Evolutionary conservation across 1,284 basidiomycete genomes (phyloP).

Genomic region (Tylopilus sp.): DNA sequence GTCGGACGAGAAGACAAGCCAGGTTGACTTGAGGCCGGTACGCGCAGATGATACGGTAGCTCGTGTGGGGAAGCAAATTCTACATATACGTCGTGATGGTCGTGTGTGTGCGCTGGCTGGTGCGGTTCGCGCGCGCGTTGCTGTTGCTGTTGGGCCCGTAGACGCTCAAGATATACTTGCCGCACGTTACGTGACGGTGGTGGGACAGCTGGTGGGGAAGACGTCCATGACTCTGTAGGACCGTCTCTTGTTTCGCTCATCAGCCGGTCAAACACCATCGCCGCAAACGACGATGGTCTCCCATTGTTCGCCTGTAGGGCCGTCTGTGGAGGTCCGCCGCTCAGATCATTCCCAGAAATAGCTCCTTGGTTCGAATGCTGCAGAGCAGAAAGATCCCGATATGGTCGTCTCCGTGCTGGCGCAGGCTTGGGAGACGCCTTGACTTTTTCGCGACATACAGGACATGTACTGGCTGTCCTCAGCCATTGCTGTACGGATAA

Average conservation of each 20-base stretch:
- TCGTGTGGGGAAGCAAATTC: slow-evolving; percentile 11
- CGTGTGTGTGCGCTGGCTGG: not conserved
- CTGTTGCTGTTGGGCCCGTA: slow-evolving; percentile 16
- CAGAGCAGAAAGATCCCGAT: slow-evolving; percentile 3
- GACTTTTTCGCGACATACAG: slow-evolving; percentile 59
- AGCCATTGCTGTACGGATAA: slow-evolving; percentile 56
- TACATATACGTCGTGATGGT: slow-evolving; percentile 6
- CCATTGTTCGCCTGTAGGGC: slow-evolving; percentile 11
- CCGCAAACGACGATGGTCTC: slow-evolving; percentile 16
- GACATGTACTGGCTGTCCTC: slow-evolving; percentile 59
- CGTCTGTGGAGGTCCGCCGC: slow-evolving; percentile 5
- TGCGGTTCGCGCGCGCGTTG: slow-evolving; percentile 5
- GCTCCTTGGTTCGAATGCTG: slow-evolving; percentile 10
- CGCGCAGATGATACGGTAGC: slow-evolving; percentile 7
- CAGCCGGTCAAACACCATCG: slow-evolving; percentile 23
- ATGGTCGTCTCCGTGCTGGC: slow-evolving; percentile 19
- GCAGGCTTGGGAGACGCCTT: slow-evolving; percentile 28
- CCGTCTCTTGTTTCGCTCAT: slow-evolving; percentile 17
- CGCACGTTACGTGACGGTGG: slow-evolving; percentile 12
- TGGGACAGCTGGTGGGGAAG: not conserved
- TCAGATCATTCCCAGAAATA: not conserved
- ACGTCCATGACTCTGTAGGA: slow-evolving; percentile 6
- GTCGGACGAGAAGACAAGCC: slow-evolving; percentile 6
- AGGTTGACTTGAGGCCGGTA: slow-evolving; percentile 4
- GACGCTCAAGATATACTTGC: slow-evolving; percentile 10